phyloP scores from a whole-genome alignment of 345 rosid genomes.

The Balakata baccata region DNA sequence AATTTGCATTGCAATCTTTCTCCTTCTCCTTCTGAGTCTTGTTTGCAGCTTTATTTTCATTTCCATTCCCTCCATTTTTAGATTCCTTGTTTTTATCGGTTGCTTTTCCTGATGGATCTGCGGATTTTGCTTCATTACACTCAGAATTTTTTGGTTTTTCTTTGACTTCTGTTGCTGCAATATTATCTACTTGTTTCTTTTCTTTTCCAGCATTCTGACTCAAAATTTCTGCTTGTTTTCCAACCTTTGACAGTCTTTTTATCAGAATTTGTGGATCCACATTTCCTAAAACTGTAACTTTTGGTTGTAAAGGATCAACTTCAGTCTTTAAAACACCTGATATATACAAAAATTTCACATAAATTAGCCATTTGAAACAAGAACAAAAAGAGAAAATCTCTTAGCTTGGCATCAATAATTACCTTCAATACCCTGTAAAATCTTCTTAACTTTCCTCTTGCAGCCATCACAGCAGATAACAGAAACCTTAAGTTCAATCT shows the following conservation, averaged over 20 bases:
- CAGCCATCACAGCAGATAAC: slow-evolving; percentile 66
- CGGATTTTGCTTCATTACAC: slow-evolving; percentile 17
- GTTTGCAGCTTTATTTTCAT: slow-evolving; percentile 12
- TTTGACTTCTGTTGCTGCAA: slow-evolving; percentile 7
- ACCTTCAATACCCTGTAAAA: slow-evolving; percentile 49
- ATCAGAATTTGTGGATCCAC: slow-evolving; percentile 43
- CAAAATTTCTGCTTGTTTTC: slow-evolving; percentile 52
- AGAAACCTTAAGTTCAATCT: slow-evolving; percentile 52
- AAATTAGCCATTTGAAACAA: slow-evolving; percentile 1
- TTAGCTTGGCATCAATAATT: background rate
- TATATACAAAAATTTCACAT: background rate
- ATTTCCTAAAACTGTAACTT: slow-evolving; percentile 43
- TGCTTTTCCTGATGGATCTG: background rate
- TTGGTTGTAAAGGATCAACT: slow-evolving; percentile 44
- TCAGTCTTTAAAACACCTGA: slow-evolving; percentile 54
- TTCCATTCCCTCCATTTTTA: slow-evolving; percentile 1
- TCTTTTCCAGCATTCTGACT: slow-evolving; percentile 26
- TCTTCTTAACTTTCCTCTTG: slow-evolving; percentile 60
- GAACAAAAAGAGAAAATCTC: background rate
- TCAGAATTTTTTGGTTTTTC: slow-evolving; percentile 20
- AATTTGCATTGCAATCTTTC: background rate
- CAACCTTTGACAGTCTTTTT: slow-evolving; percentile 40
- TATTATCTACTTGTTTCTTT: slow-evolving; percentile 22
- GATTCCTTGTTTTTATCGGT: slow-evolving; percentile 17
- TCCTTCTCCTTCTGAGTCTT: slow-evolving; percentile 15